Base-by-base conservation (phyloP, 768 basidiomycete species). In the Rubroboletus pulcherrimus region DNA sequence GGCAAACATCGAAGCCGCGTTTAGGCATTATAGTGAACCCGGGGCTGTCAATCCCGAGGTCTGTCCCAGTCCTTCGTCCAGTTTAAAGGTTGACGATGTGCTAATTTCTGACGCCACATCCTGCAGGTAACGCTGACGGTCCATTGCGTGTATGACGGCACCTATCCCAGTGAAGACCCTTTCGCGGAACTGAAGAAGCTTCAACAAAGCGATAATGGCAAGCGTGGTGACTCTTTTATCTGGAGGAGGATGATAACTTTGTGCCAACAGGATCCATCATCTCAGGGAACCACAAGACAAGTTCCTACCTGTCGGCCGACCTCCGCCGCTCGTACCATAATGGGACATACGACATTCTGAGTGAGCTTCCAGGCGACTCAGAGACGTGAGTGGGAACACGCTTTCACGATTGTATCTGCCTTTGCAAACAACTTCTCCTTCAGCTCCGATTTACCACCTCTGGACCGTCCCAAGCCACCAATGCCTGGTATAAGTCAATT, bases 1-100 rank as follows among this genome's bases (percentile, higher is more conserved):
- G 37, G 58, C 57, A 14, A 46, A 55, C 5, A 34, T 63, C n/a
- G 52, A 38, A 15, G 54, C 51, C 31, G 37, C 49, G 5, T 63
- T 53, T 38, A 54, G 45, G 26, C 35, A 63, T 26, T 37, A 46
- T 21, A 39, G 8, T 11, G n/a, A 45, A 33, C 30, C 37, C 2
- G 31, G 43, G 7, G 3, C 3, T 12, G 6, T 4, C 19, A 2
- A 37, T 1, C 38, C 26, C n/a, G 12, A 41, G 30, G 54, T 52
- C 29, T 38, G 41, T n/a, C 4, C 10, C 24, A 24, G 24, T 24
- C 24, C 15, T 37, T n/a, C n/a, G n/a, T 51, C 19, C 7, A 9
- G 19, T 17, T 7, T n/a, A 4, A 9, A n/a, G 39, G 39, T 24
- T 21, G 29, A 33, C 5, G 8, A 17, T 21, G 35, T 37, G 24